Conservation (phyloP, 2,329 filamentous ascomycete species). For the Colletotrichum plurivorum region DNA sequence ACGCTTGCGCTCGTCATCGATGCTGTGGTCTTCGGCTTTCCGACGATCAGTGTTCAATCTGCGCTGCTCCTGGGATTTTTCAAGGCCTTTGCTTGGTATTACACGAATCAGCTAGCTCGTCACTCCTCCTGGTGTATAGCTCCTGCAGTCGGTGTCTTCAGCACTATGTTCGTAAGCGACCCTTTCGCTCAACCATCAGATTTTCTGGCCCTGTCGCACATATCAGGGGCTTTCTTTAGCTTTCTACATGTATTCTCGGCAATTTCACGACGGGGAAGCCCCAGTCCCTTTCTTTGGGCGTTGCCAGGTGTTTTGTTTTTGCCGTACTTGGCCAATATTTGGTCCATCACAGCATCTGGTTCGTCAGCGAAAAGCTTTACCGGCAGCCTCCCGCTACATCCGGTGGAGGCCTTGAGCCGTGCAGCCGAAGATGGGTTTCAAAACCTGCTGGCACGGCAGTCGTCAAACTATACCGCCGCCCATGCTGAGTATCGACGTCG, state of each 20-base stretch:
- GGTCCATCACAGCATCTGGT: no score
- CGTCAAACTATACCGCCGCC: constrained; percentile 46
- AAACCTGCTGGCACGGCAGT: constrained; percentile 6
- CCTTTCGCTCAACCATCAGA: constrained; percentile 1
- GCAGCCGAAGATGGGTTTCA: not conserved
- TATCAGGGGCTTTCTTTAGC: not conserved
- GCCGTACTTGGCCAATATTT: not conserved
- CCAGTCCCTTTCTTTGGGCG: not conserved
- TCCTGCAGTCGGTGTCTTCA: constrained; percentile 1
- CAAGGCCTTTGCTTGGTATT: constrained; percentile 9
- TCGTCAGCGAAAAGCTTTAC: not conserved
- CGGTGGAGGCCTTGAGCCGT: not conserved
- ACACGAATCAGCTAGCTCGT: not conserved
- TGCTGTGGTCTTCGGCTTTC: not conserved
- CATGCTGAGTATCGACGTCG: constrained; percentile 58
- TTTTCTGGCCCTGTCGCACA: not conserved
- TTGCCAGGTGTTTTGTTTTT: not conserved
- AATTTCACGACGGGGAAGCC: not conserved
- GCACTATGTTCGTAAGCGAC: not conserved
- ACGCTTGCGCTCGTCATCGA: not conserved
- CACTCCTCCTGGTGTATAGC: constrained; percentile 8
- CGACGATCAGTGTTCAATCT: not conserved
- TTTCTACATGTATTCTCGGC: not conserved
- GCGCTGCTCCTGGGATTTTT: not conserved
- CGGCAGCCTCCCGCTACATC: not conserved